Evolutionary conservation across 495 filamentous ascomycete genomes (phyloP), one percentile per base, ranked within the genome.

Genomic region (Ascobolus immersus): DNA sequence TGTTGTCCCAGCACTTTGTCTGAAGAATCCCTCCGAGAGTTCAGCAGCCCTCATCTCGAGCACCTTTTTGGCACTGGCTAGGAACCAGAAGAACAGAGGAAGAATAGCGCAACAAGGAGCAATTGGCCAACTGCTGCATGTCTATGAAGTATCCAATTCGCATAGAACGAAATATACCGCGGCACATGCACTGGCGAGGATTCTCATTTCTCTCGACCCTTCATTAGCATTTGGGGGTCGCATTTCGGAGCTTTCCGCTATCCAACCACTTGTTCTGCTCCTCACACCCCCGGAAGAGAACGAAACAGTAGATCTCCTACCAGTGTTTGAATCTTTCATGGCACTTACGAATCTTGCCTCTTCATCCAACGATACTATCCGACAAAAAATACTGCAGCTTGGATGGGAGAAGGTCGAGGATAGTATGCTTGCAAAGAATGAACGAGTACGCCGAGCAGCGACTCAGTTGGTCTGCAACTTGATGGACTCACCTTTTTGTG

Each of bases 261-360:
- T 92, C 36, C 67, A 75, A 1, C 78, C 82, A 11, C 62, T 96
- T 3, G 48, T 75, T 11, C 64, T 64, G 13, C 71, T 93, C 18
- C 60, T 94, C 11, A 48, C 56, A 1, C 54, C 61, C 5, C 59
- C 71, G 64, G 67, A 1, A 38, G 41, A 2, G 11, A 33, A 35
- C 46, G 26, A 46, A 56, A 41, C 38, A 52, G 29, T 66, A 28
- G 71, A 84, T 48, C 69, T 93, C n/a, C 62, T 93, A 5, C 78
- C 82, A 0, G 66, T 73, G 3, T 96, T 93, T 46, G 86, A 96
- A 48, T 64, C 74, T 2, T 61, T 94, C 10, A 67, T 94, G 36
- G 89, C 86, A 2, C 64, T 96, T 19, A 92, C 86, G 1, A 96
- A 96, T 44, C 63, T 94, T 5, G 86, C 84, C 1, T 82, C 79